A percentile compares a stretch with the other conserved stretches of the same genome.
These are phyloP conservation scores for Berberis thunbergii DNA, from an alignment of 164 flowering plant genomes.

Conservation along the genomic window DNA sequence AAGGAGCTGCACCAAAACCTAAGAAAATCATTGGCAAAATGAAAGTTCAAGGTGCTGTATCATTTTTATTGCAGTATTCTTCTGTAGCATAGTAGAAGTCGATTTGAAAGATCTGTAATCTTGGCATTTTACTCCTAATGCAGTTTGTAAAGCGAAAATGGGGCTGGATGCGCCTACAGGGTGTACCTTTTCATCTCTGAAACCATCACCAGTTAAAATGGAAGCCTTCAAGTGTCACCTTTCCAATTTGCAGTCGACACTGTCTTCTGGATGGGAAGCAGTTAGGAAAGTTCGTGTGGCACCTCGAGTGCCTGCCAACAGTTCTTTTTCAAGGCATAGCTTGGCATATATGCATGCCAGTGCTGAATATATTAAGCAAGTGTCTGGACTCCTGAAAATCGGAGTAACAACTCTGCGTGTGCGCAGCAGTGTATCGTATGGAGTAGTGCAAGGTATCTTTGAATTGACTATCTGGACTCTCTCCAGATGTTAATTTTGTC, in stretches of 20 bases:
- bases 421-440: slow-evolving; percentile 65
- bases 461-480: not conserved
- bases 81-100: not conserved
- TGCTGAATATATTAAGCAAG: slow-evolving; percentile 70
- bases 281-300: slow-evolving; percentile 42
- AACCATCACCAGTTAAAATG: slow-evolving; percentile 34
- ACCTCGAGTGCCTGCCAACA: slow-evolving; percentile 43
- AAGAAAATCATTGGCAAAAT: slow-evolving; percentile 81
- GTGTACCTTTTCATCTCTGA: slow-evolving; percentile 59
- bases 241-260: slow-evolving; percentile 37
- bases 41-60: slow-evolving; percentile 75
- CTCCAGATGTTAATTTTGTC: too few relatives aligned
- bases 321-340: slow-evolving; percentile 68
- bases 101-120: not conserved
- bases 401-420: slow-evolving; percentile 62
- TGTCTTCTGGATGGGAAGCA: slow-evolving; percentile 72
- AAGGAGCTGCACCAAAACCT: slow-evolving; percentile 64
- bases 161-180: slow-evolving; percentile 65
- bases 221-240: slow-evolving; percentile 37
- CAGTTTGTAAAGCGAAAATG: slow-evolving; percentile 84
- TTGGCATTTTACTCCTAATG: slow-evolving; percentile 15
- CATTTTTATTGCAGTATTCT: not conserved
- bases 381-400: slow-evolving; percentile 69
- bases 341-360: slow-evolving; percentile 77
- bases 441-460: slow-evolving; percentile 61